Evolutionary conservation across 2,329 filamentous ascomycete genomes (phyloP), one percentile per base, ranked within the genome.

Genomic region (Alternaria gansuensis): DNA sequence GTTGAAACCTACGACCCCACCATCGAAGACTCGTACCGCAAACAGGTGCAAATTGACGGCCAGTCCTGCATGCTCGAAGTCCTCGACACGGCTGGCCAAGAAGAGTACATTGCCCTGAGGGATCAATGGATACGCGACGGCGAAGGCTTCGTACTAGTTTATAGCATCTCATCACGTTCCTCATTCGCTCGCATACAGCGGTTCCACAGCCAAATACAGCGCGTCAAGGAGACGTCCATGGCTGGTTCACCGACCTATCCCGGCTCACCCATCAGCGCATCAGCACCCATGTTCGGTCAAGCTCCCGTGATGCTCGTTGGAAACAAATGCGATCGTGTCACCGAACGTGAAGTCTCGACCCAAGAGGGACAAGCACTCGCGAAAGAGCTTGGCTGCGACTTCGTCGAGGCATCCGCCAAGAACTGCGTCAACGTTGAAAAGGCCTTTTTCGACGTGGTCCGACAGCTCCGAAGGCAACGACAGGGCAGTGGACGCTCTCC

Each of bases 81-180:
- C 46, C 87, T 97, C 72, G 95, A 99, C 81, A 99, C 95, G 54
- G 95, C 95, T 51, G 95, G 95, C 57, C 95, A 99, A 79, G 95
- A 99, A 82, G 95, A 99, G 82, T 99, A 98, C 81, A 97, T 94
- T 64, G 95, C 95, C 45, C 83, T 98, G 72, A 87, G 95, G 74
- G 95, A 98, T 78, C 95, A 98, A 82, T 98, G 94, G 94, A 98
- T 98, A 78, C 88, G 95, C 70, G 94, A 98, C 75, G 94, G 95
- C 67, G 95, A 99, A 79, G 95, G 95, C 21, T 98, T 98, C 76
- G 92, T 99, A 29, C 85, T 99, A 62, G 95, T 99, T 66, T 98
- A 99, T 84, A 97, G 93, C 82, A 98, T 99, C 80, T 97, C 95
- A 13, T 98, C 94, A 51, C 90, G 95, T 73, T 93, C 93, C 33